Evolutionary conservation across 768 basidiomycete species (phyloP).

Genomic region (Gymnopilus dilepis): DNA sequence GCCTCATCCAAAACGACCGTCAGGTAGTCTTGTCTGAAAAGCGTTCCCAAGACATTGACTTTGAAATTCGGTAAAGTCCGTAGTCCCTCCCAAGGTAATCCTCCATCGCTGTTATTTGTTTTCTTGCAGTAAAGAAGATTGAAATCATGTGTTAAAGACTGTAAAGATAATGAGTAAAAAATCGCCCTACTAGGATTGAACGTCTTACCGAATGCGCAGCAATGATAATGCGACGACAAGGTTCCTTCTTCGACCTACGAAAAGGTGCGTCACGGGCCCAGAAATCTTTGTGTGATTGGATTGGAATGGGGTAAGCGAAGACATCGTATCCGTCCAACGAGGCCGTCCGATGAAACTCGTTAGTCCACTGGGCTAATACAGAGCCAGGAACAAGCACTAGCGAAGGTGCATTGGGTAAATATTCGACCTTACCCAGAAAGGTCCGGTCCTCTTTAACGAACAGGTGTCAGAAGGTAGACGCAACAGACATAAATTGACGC

Average conservation of each 20-base stretch:
- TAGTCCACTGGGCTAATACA: constrained; percentile 28
- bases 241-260: constrained; percentile 1
- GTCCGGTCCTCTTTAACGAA: background rate
- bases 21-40: constrained; percentile 23
- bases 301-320: constrained; percentile 25
- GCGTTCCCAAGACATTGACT: background rate
- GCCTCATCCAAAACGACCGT: constrained; percentile 28
- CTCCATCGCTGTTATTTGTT: background rate
- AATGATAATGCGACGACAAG: constrained; percentile 24
- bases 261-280: constrained; percentile 26
- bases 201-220: constrained; percentile 29
- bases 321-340: constrained; percentile 26
- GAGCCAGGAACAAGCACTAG: constrained; percentile 32
- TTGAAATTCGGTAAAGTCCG: background rate
- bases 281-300: constrained; percentile 16
- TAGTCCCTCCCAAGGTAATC: constrained; percentile 7
- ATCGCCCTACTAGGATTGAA: background rate
- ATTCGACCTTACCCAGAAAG: background rate
- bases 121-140: background rate
- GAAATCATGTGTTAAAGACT: constrained; percentile 27
- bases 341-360: constrained; percentile 22
- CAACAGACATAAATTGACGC: background rate
- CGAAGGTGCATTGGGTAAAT: constrained; percentile 19
- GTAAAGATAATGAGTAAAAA: background rate
- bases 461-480: no score